Percentiles rank a stretch among this genome's conserved stretches.
Evolutionary conservation across 257 asterid genomes (phyloP).

Genomic region (Nicotiana knightiana): DNA sequence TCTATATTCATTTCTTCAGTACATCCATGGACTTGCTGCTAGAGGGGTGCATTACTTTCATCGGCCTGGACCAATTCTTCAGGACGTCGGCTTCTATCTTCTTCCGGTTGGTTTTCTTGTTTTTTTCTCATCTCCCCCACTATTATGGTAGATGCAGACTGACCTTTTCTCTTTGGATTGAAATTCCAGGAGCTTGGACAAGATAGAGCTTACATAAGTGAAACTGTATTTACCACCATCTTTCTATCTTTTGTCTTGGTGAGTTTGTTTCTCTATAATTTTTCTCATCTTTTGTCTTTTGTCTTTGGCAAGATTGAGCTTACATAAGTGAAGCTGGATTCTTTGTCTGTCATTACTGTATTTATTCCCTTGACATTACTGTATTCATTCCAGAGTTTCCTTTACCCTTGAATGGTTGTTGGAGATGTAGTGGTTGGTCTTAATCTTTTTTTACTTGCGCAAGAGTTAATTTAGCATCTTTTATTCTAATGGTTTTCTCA

Average conservation of each 20-base stretch:
- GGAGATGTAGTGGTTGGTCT: background rate
- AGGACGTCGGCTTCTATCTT: conserved; percentile 65
- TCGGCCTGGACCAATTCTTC: conserved; percentile 68
- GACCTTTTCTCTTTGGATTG: conserved; percentile 14
- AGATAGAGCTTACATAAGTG: conserved; percentile 84
- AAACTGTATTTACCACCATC: conserved; percentile 69
- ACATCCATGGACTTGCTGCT: conserved; percentile 74
- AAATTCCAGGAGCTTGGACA: conserved; percentile 77
- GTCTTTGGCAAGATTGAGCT: background rate
- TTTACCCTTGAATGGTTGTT: background rate
- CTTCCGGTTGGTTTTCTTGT: conserved; percentile 59
- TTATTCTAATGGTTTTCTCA: conserved; percentile 11
- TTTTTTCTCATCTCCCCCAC: background rate
- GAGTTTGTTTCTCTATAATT: conserved; percentile 24
- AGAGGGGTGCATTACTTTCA: conserved; percentile 72
- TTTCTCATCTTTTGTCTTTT: background rate
- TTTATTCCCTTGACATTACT: background rate
- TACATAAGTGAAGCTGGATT: background rate
- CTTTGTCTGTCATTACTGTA: background rate
- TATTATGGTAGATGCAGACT: background rate
- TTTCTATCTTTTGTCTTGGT: conserved; percentile 81
- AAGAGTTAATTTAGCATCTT: background rate
- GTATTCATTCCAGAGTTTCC: background rate
- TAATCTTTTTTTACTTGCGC: background rate
- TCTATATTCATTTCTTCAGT: conserved; percentile 26